phyloP scores from a whole-genome alignment of 192 early-diverging fungal genomes.

The Backusella mclennaniae region DNA sequence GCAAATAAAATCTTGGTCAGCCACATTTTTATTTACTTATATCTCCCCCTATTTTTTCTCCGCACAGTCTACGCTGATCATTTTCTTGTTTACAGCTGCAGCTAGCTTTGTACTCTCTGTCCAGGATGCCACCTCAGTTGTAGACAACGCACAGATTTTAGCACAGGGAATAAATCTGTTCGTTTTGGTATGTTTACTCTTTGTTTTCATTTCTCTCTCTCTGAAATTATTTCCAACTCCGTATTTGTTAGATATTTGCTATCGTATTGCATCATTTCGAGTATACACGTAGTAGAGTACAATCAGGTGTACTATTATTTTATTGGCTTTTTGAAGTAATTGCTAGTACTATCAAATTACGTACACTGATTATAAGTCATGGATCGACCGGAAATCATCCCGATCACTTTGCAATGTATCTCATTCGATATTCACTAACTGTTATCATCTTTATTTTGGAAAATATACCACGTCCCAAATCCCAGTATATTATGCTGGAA shows the following conservation, averaged over 20 bases:
- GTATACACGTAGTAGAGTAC: constrained; percentile 33
- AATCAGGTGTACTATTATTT: constrained; percentile 56
- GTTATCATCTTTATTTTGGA: constrained; percentile 44
- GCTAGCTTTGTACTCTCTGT: not conserved
- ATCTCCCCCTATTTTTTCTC: not conserved
- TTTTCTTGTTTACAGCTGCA: constrained; percentile 15
- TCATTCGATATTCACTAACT: constrained; percentile 34
- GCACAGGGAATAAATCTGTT: constrained; percentile 22
- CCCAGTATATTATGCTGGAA: constrained; percentile 30
- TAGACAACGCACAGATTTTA: constrained; percentile 23
- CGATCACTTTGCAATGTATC: constrained; percentile 24
- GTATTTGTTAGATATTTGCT: constrained; percentile 29
- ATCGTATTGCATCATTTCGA: constrained; percentile 30
- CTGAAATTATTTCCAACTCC: not conserved
- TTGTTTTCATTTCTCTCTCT: not conserved
- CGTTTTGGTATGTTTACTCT: constrained; percentile 25
- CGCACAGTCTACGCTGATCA: constrained; percentile 21
- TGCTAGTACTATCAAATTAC: constrained; percentile 37
- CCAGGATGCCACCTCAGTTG: not conserved
- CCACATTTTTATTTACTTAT: not conserved
- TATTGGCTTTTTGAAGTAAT: constrained; percentile 55
- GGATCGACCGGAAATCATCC: not conserved
- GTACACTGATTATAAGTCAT: constrained; percentile 32
- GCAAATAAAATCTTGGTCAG: not conserved
- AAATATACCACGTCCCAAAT: constrained; percentile 37